Base-by-base conservation (phyloP, 1,284 basidiomycete species). In the Takashimella tepidaria region DNA sequence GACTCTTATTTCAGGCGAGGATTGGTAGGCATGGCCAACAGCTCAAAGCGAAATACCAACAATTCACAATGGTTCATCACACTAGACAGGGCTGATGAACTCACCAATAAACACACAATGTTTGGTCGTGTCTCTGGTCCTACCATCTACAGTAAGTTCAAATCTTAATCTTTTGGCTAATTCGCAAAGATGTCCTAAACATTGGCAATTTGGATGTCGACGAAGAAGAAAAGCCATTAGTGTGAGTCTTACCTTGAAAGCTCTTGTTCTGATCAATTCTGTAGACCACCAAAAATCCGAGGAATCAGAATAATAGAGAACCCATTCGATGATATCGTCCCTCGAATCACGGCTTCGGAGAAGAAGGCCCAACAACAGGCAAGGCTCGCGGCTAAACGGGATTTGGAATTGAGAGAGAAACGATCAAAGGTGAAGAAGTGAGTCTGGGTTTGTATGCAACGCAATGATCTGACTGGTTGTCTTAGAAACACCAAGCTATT, bases 341-440 rank as follows among this genome's bases (percentile, higher is more conserved):
- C 95, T 1, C 85, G 95, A n/a, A 96, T 97, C 60, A 98, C 95
- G 0, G 90, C 89, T 0, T 88, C 85, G 1, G 92, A 98, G 76
- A 86, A 88, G 58, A 82, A 84, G 42, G 85, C 81, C 0, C 92
- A 96, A 70, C 85, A 86, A 58, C 80, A 82, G 53, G 92, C 92
- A 0, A 81, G 84, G 31, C 81, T 88, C 63, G 82, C 86, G 60
- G 84, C 83, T 0, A 87, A 87, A 63, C 79, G 80, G 45, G 89
- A 91, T 67, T 78, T 85, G 16, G 89, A 92, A 68, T 85, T 88
- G 62, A 58, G 69, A n/a, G 83, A 83, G 52, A 82, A 83, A 58
- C 79, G 84, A 45, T 80, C 84, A 49, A 86, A 84, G 66, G 87
- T 86, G 0, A 92, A 91, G 67, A 95, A 93, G 91, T 92, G 59